phyloP scores from a whole-genome alignment of 352 stramenopile species.

The Globisporangium takayamanum region DNA sequence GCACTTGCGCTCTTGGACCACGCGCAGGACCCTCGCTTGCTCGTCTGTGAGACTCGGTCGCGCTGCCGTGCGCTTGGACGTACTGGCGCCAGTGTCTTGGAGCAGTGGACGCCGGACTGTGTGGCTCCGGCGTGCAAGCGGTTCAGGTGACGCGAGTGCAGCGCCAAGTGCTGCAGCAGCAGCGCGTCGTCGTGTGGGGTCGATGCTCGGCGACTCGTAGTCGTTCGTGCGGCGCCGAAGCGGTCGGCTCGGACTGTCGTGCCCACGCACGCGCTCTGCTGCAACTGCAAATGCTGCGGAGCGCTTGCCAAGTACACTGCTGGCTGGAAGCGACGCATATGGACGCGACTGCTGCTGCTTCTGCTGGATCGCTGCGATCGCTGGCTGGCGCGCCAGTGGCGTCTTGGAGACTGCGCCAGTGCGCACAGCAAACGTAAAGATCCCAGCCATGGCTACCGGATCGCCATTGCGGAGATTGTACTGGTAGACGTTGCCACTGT shows the following conservation, averaged over 20 bases:
- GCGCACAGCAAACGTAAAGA: constrained; percentile 47
- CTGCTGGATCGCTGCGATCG: background rate
- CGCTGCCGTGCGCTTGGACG: background rate
- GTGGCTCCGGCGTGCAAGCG: constrained; percentile 8
- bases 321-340: background rate
- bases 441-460: constrained; percentile 25
- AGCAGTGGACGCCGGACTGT: constrained; percentile 1
- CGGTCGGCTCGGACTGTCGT: constrained; percentile 22
- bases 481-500: constrained; percentile 40
- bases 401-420: constrained; percentile 43
- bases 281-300: background rate
- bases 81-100: background rate
- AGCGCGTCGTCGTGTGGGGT: constrained; percentile 3
- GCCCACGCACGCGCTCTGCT: background rate
- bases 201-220: constrained; percentile 19
- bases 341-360: background rate
- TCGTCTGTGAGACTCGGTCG: constrained; percentile 23
- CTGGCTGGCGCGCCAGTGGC: constrained; percentile 3
- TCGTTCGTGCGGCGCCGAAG: constrained; percentile 26
- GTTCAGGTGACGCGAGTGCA: constrained; percentile 3
- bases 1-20: constrained; percentile 41
- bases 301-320: constrained; percentile 8
- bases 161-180: background rate
- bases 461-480: constrained; percentile 56
- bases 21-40: constrained; percentile 35